Evolutionary conservation across 257 asterid species (phyloP).

Genomic region (Petunia axillaris): DNA sequence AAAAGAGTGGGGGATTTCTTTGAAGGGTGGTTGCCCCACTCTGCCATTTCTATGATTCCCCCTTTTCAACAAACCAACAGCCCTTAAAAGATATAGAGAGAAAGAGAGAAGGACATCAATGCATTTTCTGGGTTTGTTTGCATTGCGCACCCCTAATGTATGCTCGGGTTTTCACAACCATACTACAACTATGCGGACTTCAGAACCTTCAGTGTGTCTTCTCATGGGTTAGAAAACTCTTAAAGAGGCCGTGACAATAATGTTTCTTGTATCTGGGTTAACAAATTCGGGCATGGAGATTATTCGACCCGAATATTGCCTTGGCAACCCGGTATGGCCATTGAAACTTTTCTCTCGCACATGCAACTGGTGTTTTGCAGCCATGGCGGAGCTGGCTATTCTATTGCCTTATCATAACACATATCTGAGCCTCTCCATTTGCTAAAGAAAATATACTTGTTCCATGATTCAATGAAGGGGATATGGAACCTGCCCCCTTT

Average conservation of each 20-base stretch:
- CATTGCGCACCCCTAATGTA: too few relatives aligned
- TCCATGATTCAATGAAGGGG: too few relatives aligned
- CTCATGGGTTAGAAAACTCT: neutral
- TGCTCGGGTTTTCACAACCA: too few relatives aligned
- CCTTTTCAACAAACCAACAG: conserved; percentile 18
- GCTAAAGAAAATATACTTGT: too few relatives aligned
- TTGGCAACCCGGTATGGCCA: conserved; percentile 22
- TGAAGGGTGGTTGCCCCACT: conserved; percentile 42
- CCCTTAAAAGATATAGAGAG: conserved; percentile 2
- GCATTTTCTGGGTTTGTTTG: too few relatives aligned
- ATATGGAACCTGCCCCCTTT: too few relatives aligned
- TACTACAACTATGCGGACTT: neutral
- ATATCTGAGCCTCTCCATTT: conserved; percentile 38
- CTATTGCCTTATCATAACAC: neutral
- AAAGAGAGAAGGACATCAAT: too few relatives aligned
- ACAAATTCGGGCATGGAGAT: neutral
- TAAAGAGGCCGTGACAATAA: neutral
- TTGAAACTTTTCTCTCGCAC: too few relatives aligned
- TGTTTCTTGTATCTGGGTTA: neutral
- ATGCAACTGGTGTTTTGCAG: conserved; percentile 36
- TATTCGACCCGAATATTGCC: conserved; percentile 33
- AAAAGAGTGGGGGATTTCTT: conserved; percentile 22
- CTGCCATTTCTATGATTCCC: conserved; percentile 34
- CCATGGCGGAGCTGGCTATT: conserved; percentile 36
- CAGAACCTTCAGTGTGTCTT: too few relatives aligned